These are phyloP conservation scores for Neospermospora avenae DNA, from an alignment of 2,329 filamentous ascomycete species.

Conservation along the genomic window DNA sequence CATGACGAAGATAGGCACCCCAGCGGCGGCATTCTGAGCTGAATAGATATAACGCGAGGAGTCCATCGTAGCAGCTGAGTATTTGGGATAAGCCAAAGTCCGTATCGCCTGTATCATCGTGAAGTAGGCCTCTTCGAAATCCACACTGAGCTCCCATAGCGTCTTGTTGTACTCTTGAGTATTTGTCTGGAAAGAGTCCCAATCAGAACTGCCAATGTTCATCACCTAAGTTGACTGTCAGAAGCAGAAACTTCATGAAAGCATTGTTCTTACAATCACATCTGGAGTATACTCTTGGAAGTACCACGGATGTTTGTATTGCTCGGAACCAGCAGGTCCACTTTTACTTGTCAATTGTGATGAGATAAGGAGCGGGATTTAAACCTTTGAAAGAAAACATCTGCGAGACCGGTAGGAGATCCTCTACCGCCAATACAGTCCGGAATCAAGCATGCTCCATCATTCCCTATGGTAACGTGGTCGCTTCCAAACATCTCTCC, in stretches of 20 bases:
- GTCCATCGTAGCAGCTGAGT: conserved; percentile 12
- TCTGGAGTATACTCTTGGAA: conserved; percentile 37
- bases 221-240: conserved; percentile 28
- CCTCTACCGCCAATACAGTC: conserved; percentile 36
- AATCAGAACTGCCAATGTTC: conserved; percentile 35
- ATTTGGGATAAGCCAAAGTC: conserved; percentile 26
- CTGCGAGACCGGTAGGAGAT: conserved; percentile 26
- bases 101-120: conserved; percentile 37
- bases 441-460: conserved; percentile 37
- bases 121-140: conserved; percentile 37
- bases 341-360: conserved; percentile 12
- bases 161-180: conserved; percentile 33
- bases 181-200: conserved; percentile 32
- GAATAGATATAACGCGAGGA: conserved; percentile 14
- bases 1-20: conserved; percentile 39
- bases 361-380: not conserved
- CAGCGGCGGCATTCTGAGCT: conserved; percentile 23
- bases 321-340: conserved; percentile 31
- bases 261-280: conserved; percentile 30
- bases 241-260: not conserved
- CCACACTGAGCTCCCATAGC: conserved; percentile 29
- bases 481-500: conserved; percentile 38
- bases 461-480: conserved; percentile 34
- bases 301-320: conserved; percentile 36
- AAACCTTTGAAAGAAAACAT: conserved; percentile 32